Base-by-base conservation (phyloP, 176 grass and related monocot species). In the Triticum turgidum region DNA sequence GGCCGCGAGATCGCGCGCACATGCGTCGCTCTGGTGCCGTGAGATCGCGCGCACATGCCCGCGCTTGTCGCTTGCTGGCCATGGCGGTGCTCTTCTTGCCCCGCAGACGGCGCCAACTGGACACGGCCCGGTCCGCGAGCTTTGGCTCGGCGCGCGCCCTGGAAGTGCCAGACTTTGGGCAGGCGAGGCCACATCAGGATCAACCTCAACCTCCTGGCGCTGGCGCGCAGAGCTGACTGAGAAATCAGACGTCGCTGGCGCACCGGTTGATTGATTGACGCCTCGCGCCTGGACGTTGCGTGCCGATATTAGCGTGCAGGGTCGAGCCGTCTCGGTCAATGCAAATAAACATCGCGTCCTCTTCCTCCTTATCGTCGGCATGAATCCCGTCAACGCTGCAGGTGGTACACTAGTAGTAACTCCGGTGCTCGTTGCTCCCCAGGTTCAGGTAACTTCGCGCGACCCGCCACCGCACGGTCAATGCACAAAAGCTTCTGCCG, bases 31-130 rank as follows among this genome's bases (percentile, higher is more conserved):
- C 33, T 69, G 3, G 32, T 5, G 66, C 7, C 17, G 1, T 15
- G 73, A 32, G 74, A 77, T 77, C 47, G 73, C 74, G 74, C 74
- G 74, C 74, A 77, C 47, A 77, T 77, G 74, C 27, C 3, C 59
- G 6, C 11, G 58, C 11, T 54, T 69, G 74, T 68, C 63, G 62
- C 42, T 84, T 63, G 15, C 82, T 10, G 14, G 14, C n/a, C 39
- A 74, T 25, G 38, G 39, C 71, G 71, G 71, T 74, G 39, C 71
- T 44, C 54, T 59, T 15, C 35, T 3, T 41, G 69, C 20, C 20
- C 9, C 35, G 11, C 25, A 39, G 42, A 45, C 42, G 72, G 72
- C 47, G 72, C 73, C 73, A 47, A 51, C 73, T 51, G 39, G 39
- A 41, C 39, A 56, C 52, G 52, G 54, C 54, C 17, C 18, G 54